Conservation (phyloP, 345 rosid species). For the Heritiera littoralis region DNA sequence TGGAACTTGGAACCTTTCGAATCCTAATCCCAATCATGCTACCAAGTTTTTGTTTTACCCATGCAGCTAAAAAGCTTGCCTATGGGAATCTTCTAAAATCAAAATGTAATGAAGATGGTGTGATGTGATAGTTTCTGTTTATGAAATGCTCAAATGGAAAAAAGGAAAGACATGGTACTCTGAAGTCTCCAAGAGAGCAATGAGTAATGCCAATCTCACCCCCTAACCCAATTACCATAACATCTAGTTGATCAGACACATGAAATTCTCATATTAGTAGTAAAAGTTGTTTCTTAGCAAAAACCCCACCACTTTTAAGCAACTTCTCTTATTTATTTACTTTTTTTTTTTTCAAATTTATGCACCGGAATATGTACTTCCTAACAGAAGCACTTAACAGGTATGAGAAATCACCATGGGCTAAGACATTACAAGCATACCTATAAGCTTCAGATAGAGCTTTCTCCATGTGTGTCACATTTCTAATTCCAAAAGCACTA, state of each 20-base stretch:
- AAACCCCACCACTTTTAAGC: neutral
- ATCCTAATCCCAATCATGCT: neutral
- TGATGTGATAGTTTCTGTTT: neutral
- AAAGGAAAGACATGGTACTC: neutral
- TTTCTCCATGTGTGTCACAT: conserved; percentile 88
- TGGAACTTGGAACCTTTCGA: no score
- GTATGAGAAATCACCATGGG: neutral
- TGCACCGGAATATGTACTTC: neutral
- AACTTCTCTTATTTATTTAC: neutral
- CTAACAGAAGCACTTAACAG: neutral
- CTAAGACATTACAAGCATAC: conserved; percentile 24
- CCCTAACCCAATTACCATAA: neutral
- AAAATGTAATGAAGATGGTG: neutral
- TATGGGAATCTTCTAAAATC: neutral
- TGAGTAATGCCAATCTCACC: neutral
- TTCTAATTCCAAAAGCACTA: conserved; percentile 89
- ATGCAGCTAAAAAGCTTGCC: neutral
- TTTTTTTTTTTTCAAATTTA: neutral
- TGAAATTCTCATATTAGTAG: neutral
- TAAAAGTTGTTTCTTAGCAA: neutral
- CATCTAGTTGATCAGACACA: neutral
- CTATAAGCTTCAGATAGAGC: conserved; percentile 80
- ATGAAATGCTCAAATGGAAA: neutral
- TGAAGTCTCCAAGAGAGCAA: neutral
- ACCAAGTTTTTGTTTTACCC: neutral